Evolutionary conservation across 805 yeast species (phyloP), one percentile per base, ranked within the genome.

Genomic region (Sugiyamaella floridensis): DNA sequence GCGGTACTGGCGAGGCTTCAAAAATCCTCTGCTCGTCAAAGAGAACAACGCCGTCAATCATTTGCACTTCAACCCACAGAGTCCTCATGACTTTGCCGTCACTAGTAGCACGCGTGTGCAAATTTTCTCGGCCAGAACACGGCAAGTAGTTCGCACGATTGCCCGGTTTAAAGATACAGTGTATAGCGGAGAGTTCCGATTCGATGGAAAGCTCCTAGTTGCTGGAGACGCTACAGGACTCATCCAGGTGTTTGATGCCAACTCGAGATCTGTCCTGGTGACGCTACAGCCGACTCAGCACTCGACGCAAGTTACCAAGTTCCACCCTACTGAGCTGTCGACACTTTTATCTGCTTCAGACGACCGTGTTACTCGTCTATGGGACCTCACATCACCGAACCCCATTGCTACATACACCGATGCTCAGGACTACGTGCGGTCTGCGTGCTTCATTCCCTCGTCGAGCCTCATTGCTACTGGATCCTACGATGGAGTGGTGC

Each of bases 181-280:
- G 0, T 89, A 87, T 65, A 80, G 89, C 32, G 98, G 96, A 45
- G 95, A 89, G 67, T 92, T 83, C 68, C 78, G 98, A 63, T 78
- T 78, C 52, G 99, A 93, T 66, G 99, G 99, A 51, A 86, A 88
- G 65, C 76, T 93, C 45, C 68, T 93, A 28, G 95, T 86, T 18
- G 97, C 97, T 4, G 95, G 96, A 62, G 99, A 93, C 71, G 96
- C 96, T 12, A 81, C 93, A 2, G 99, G 99, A 16, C 67, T 88
- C 52, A 95, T 93, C 12, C 95, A 95, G 57, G 83, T 90, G 9
- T 92, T 86, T 65, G 97, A 93, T 67, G 82, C 95, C 32, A 74
- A 78, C 52, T 89, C 95, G 43, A 76, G 95, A 60, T 82, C 88
- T 19, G 73, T 89, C 19, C 74, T 92, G 52, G 86, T 92, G 40